Base-by-base conservation (phyloP, 2,329 filamentous ascomycete genomes). In the Cercospora canescens region DNA sequence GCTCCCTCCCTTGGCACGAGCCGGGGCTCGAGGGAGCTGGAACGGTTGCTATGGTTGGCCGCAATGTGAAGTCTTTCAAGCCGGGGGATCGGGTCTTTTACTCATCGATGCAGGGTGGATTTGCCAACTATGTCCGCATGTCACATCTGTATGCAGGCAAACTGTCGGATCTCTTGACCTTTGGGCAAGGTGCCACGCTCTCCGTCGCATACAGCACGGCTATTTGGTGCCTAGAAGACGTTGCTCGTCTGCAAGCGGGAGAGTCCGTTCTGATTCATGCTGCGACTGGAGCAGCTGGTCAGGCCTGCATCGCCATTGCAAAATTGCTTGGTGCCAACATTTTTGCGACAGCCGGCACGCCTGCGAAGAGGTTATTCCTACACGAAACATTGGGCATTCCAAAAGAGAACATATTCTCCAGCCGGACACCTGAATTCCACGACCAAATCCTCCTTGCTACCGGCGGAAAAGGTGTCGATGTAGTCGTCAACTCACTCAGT, bases 201-300 rank as follows among this genome's bases (percentile, higher is more conserved):
- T 48, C 60, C 9, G 26, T 64, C 7, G 66, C 70, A 7, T 74
- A 66, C 54, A 55, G 39, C 16, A 76, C 74, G 2, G 73, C 69
- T 3, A 65, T 68, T 18, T 63, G 77, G 66, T 69, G 71, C 55
- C 63, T 81, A 26, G 65, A 72, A 26, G 70, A 77, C 3, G 63
- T 73, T 9, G 71, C 37, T 34, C 65, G 69, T 18, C 63, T 81
- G 6, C 39, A 41, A 5, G 69, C 72, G 12, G 77, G 75, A 11
- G 76, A 81, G 52, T 70, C 64, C 14, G 67, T 79, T 16, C 66
- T 79, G 24, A 75, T 79, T n/a, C 75, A 77, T 62, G 69, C 72
- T 18, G 76, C 72, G 1, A 67, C 69, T 9, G 74, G 73, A 11
- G 72, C 68, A 16, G 68, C 76, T 6, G 76, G 76, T 1, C 71